A percentile compares a stretch with the other conserved stretches of the same genome.
phyloP scores from a whole-genome alignment of 129 eudicot species.

The Saposhnikovia divaricata region DNA sequence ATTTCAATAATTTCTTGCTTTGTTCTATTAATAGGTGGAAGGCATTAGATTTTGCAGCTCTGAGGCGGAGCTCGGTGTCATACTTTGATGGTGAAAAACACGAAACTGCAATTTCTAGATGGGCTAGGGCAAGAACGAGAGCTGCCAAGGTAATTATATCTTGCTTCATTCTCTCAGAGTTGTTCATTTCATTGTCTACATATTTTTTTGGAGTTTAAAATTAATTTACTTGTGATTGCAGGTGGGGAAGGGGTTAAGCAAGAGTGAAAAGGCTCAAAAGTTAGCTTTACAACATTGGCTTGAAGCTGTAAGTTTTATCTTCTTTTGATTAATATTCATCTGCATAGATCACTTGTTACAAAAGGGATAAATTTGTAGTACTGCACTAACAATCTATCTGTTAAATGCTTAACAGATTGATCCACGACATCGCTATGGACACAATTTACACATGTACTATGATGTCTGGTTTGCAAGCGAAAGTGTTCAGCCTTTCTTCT shows the following conservation, averaged over 20 bases:
- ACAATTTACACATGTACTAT: conserved; percentile 74
- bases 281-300: conserved; percentile 91
- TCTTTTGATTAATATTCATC: neutral
- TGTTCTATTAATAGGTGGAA: conserved; percentile 67
- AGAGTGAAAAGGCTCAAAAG: conserved; percentile 83
- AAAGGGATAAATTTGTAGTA: neutral
- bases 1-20: neutral
- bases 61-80: conserved; percentile 71
- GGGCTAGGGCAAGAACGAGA: conserved; percentile 87
- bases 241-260: conserved; percentile 88
- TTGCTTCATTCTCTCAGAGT: neutral
- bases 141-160: conserved; percentile 70
- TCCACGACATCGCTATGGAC: conserved; percentile 94
- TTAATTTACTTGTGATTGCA: neutral
- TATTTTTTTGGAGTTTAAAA: neutral
- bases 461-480: conserved; percentile 74
- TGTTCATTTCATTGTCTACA: neutral
- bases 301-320: conserved; percentile 64
- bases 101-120: conserved; percentile 73
- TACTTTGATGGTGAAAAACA: conserved; percentile 74
- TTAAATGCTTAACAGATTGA: conserved; percentile 52
- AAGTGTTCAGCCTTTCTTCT: conserved; percentile 84
- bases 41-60: conserved; percentile 79
- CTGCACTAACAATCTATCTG: conserved; percentile 13
- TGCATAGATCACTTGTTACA: neutral